These are phyloP conservation scores for Boletus subparvulus DNA, from an alignment of 768 basidiomycete species.

Conservation along the genomic window DNA sequence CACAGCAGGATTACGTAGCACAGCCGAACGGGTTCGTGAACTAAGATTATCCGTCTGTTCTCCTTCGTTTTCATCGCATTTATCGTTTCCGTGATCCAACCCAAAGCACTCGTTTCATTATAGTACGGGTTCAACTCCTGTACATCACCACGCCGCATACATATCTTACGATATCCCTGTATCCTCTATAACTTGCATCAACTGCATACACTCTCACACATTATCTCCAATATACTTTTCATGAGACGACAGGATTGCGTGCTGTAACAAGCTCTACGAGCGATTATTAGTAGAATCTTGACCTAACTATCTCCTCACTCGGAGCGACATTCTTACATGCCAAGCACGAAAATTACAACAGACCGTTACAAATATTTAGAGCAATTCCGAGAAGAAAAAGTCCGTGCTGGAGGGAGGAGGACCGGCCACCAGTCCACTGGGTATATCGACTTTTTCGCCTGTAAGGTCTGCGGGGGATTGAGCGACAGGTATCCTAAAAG, in stretches of 20 bases:
- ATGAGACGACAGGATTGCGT: slow-evolving; percentile 13
- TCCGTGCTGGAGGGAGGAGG: slow-evolving; percentile 77
- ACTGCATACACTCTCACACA: slow-evolving; percentile 45
- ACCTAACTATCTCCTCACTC: slow-evolving; percentile 7
- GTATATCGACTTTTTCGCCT: slow-evolving; percentile 88
- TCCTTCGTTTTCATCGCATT: neutral
- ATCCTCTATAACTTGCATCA: slow-evolving; percentile 37
- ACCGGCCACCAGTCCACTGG: slow-evolving; percentile 73
- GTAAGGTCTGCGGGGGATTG: slow-evolving; percentile 61
- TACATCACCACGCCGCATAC: slow-evolving; percentile 37
- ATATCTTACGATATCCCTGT: slow-evolving; percentile 23
- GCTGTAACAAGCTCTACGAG: slow-evolving; percentile 24
- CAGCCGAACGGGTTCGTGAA: slow-evolving; percentile 40
- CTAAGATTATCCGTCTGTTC: slow-evolving; percentile 5
- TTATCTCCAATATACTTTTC: slow-evolving; percentile 19
- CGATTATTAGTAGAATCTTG: slow-evolving; percentile 23
- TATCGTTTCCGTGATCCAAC: slow-evolving; percentile 32
- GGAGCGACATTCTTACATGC: slow-evolving; percentile 1
- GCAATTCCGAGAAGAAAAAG: slow-evolving; percentile 80
- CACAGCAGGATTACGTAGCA: slow-evolving; percentile 30
- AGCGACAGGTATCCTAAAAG: neutral
- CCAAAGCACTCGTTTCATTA: slow-evolving; percentile 33
- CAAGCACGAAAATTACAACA: slow-evolving; percentile 7
- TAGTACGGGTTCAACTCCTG: slow-evolving; percentile 88
- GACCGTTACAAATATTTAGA: slow-evolving; percentile 22